A percentile compares a stretch with the other conserved stretches of the same genome.
Conservation (phyloP, 805 yeast species). For the Candida berthetii region DNA sequence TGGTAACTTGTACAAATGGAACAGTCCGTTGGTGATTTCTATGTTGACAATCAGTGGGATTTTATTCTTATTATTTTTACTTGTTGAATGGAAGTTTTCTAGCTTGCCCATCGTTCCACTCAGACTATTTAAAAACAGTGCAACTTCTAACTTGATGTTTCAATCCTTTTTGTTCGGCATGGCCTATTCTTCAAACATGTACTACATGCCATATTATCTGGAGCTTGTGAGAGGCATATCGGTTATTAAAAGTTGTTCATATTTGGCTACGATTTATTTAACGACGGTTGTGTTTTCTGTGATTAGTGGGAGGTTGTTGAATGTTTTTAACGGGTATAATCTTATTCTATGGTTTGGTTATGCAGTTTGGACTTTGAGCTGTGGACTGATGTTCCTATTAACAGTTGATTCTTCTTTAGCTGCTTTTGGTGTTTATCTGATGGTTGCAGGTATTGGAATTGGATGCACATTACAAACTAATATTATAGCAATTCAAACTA, state of each 20-base stretch:
- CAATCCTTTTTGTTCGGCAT: slow-evolving; percentile 43
- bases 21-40: slow-evolving; percentile 34
- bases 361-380: slow-evolving; percentile 20
- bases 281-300: slow-evolving; percentile 35
- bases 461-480: slow-evolving; percentile 11
- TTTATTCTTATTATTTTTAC: slow-evolving; percentile 33
- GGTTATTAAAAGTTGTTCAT: slow-evolving; percentile 28
- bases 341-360: slow-evolving; percentile 14
- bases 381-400: slow-evolving; percentile 26
- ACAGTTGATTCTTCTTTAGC: slow-evolving; percentile 26
- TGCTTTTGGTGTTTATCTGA: slow-evolving; percentile 25
- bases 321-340: slow-evolving; percentile 1
- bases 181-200: slow-evolving; percentile 38
- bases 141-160: slow-evolving; percentile 27
- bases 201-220: slow-evolving; percentile 43
- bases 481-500: slow-evolving; percentile 44
- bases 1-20: slow-evolving; percentile 53
- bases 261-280: slow-evolving; percentile 36
- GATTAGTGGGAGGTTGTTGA: slow-evolving; percentile 37
- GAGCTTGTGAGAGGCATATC: slow-evolving; percentile 34
- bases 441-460: slow-evolving; percentile 32
- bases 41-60: slow-evolving; percentile 37
- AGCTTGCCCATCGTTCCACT: slow-evolving; percentile 49
- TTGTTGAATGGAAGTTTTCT: slow-evolving; percentile 37
- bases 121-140: slow-evolving; percentile 28